These are phyloP conservation scores for Boechera retrofracta DNA, from an alignment of 345 rosid species.

Conservation along the genomic window DNA sequence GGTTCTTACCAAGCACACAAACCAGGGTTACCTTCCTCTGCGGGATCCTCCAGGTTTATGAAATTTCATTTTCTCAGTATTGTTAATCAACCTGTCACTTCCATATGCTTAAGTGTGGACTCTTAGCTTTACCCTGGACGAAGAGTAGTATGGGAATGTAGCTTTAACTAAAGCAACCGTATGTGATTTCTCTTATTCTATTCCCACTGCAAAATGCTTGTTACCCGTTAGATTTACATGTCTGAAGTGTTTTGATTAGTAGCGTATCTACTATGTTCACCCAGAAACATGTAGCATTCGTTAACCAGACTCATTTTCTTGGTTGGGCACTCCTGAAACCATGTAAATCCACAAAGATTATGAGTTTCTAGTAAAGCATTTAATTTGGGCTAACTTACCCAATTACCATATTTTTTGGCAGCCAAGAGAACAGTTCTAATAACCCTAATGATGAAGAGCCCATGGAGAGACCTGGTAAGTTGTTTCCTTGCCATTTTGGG, in stretches of 20 bases:
- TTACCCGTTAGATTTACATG: neutral
- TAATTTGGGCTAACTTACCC: neutral
- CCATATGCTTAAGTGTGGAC: neutral
- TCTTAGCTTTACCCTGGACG: slow-evolving; percentile 5
- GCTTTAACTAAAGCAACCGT: slow-evolving; percentile 13
- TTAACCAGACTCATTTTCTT: neutral
- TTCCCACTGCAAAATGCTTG: slow-evolving; percentile 11
- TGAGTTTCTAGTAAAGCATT: neutral
- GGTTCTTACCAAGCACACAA: slow-evolving; percentile 71
- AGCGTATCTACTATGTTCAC: neutral
- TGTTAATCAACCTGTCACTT: neutral
- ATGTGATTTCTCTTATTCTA: slow-evolving; percentile 3
- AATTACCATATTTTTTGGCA: slow-evolving; percentile 18
- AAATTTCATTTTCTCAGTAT: slow-evolving; percentile 9
- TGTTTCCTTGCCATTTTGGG: slow-evolving; percentile 12
- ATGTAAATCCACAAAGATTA: slow-evolving; percentile 10
- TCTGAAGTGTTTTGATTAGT: neutral
- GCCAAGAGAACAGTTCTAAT: slow-evolving; percentile 32
- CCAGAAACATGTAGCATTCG: slow-evolving; percentile 1
- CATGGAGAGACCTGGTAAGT: slow-evolving; percentile 40
- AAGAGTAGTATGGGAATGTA: neutral
- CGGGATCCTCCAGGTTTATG: slow-evolving; percentile 65
- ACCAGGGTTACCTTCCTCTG: slow-evolving; percentile 60
- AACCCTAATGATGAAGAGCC: slow-evolving; percentile 34
- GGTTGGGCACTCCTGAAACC: slow-evolving; percentile 10